Base-by-base conservation (phyloP, 164 flowering plant genomes). In the Tetracentron sinense region DNA sequence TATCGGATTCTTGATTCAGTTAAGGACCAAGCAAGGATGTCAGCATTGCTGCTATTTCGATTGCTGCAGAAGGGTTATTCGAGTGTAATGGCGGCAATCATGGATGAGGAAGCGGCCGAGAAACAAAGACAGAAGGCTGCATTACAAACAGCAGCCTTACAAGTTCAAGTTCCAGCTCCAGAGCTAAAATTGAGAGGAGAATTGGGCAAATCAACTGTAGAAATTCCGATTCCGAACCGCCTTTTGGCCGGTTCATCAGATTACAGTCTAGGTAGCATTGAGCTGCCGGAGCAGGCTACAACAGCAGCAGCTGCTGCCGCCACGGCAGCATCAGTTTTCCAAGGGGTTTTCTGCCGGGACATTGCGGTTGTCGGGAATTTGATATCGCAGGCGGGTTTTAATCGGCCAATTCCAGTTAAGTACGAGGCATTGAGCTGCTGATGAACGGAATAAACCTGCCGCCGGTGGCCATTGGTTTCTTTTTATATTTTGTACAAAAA, bases 361-460 rank as follows among this genome's bases (percentile, higher is more conserved):
- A 68, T 95, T 60, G 83, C 89, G 1, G 86, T 63, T 0, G 97
- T 92, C 22, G 89, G 91, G 23, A 80, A 73, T 69, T 62, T 95
- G 79, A 72, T 95, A 10, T 79, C 99, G 0, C 94, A 86, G 60
- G 79, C 64, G 25, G 87, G 85, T 38, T 85, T 89, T 60, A 88
- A 83, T 68, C 86, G 76, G 52, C 82, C 91, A 22, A 59, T 95
- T 53, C 79, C 88, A 0, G 75, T 94, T 23, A 94, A 90, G 71
- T 94, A 82, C 42, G 97, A 92, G 60, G 97, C 96, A 14, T 71
- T 95, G 68, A 92, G 90, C 77, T 95, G 99, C 76, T 92, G 71
- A 83, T 64, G 0, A 60, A 58, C 17, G 16, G 33, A 30, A 52
- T 46, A 52, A 16, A 47, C 19, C 17, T 21, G 22, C 3, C 28